Evolutionary conservation across 1,139 yeast genomes (phyloP).

Genomic region (Suhomyces bokatorum): DNA sequence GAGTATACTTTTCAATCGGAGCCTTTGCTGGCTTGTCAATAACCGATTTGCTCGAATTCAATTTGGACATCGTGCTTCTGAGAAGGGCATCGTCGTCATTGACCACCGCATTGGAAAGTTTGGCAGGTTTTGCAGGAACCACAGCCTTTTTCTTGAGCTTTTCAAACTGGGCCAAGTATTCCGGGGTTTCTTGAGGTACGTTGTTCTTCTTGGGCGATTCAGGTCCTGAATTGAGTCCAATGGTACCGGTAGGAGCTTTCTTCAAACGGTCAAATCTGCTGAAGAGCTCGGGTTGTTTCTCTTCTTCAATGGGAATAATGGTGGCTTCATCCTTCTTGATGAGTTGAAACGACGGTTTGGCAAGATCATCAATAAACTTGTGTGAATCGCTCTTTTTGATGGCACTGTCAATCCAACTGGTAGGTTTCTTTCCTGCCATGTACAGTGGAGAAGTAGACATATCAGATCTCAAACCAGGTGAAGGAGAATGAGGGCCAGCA

Average conservation of each 20-base stretch:
- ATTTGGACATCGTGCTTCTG: slow-evolving; percentile 16
- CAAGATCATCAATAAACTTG: slow-evolving; percentile 14
- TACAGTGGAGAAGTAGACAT: slow-evolving; percentile 8
- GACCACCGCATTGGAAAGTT: neutral
- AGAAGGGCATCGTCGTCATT: slow-evolving; percentile 16
- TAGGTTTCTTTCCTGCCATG: slow-evolving; percentile 16
- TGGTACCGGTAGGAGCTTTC: neutral
- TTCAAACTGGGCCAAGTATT: slow-evolving; percentile 14
- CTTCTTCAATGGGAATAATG: slow-evolving; percentile 10
- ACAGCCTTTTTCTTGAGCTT: slow-evolving; percentile 10
- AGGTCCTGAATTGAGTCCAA: slow-evolving; percentile 1
- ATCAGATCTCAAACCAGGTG: slow-evolving; percentile 1
- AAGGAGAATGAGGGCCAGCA: slow-evolving; percentile 5
- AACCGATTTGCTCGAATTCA: slow-evolving; percentile 12
- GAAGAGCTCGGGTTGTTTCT: slow-evolving; percentile 15
- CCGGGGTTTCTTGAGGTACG: slow-evolving; percentile 7
- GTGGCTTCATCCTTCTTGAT: slow-evolving; percentile 14
- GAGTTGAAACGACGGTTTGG: slow-evolving; percentile 16
- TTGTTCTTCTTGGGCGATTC: slow-evolving; percentile 2
- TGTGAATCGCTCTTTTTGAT: slow-evolving; percentile 21
- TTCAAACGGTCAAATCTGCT: slow-evolving; percentile 14
- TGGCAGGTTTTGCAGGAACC: slow-evolving; percentile 12
- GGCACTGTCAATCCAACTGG: slow-evolving; percentile 25
- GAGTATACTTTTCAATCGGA: slow-evolving; percentile 15
- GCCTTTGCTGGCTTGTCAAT: slow-evolving; percentile 21